Evolutionary conservation across 2,329 filamentous ascomycete genomes (phyloP).

Genomic region (Lachnellula cervina): DNA sequence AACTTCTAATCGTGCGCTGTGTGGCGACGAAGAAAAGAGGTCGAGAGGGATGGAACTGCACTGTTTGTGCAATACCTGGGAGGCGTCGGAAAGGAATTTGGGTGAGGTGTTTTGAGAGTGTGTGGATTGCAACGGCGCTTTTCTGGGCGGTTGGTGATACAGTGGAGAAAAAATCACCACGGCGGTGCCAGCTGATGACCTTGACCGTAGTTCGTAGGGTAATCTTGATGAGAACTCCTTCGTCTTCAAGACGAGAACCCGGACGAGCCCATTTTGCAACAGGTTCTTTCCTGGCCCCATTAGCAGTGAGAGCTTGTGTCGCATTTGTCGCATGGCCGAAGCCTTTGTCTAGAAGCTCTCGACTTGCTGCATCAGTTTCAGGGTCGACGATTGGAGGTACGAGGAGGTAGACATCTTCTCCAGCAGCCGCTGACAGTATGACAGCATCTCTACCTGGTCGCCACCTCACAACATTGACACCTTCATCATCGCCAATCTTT

Average conservation of each 20-base stretch:
- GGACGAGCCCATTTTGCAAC: conserved; percentile 82
- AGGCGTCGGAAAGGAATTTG: conserved; percentile 83
- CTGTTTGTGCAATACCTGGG: conserved; percentile 75
- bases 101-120: conserved; percentile 87
- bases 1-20: conserved; percentile 85
- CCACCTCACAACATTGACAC: conserved; percentile 86
- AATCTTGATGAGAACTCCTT: conserved; percentile 74
- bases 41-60: conserved; percentile 89
- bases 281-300: conserved; percentile 64
- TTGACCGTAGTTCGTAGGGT: conserved; percentile 79
- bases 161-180: conserved; percentile 90
- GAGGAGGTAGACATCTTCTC: conserved; percentile 81
- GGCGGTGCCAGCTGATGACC: conserved; percentile 86
- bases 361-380: conserved; percentile 67
- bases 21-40: conserved; percentile 96
- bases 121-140: conserved; percentile 88
- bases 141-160: conserved; percentile 76
- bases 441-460: conserved; percentile 75
- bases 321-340: conserved; percentile 84
- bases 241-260: conserved; percentile 64
- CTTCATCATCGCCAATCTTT: conserved; percentile 70
- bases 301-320: conserved; percentile 45
- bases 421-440: conserved; percentile 77
- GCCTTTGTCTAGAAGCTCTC: conserved; percentile 77
- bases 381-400: conserved; percentile 69